A percentile compares a stretch with the other conserved stretches of the same genome.
Evolutionary conservation across 2,329 filamentous ascomycete genomes (phyloP).

Genomic region (Fusarium sp.): DNA sequence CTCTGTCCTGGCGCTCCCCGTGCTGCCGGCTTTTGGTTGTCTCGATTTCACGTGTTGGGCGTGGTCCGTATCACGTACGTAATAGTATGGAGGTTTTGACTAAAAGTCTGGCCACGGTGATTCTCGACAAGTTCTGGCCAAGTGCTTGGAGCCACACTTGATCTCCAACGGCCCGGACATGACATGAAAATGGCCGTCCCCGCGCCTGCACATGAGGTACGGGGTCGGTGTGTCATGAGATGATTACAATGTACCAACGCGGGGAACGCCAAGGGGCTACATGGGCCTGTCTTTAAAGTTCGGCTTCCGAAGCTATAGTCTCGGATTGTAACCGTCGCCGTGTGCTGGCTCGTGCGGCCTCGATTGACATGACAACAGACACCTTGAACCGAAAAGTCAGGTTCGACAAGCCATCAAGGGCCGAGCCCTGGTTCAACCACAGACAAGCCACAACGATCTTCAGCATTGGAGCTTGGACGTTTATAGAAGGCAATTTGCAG

Average conservation of each 20-base stretch:
- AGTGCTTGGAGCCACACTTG: conserved; percentile 32
- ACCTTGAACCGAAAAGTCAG: conserved; percentile 16
- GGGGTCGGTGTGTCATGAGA: conserved; percentile 37
- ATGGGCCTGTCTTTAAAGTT: conserved; percentile 12
- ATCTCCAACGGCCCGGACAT: conserved; percentile 37
- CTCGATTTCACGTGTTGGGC: conserved; percentile 35
- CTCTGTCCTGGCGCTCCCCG: conserved; percentile 14
- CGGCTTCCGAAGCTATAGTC: conserved; percentile 25
- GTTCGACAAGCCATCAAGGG: conserved; percentile 22
- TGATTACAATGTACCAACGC: conserved; percentile 11
- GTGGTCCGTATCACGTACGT: conserved; percentile 42
- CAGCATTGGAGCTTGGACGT: conserved; percentile 22
- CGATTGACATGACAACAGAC: conserved; percentile 7
- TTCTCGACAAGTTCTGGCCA: conserved; percentile 24
- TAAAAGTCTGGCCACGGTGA: conserved; percentile 33
- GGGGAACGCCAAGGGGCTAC: conserved; percentile 19
- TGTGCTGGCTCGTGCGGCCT: conserved; percentile 27
- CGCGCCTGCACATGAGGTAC: conserved; percentile 17
- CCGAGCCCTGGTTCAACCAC: conserved; percentile 6
- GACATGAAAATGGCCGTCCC: conserved; percentile 34
- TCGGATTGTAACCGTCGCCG: conserved; percentile 25
- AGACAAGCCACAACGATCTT: conserved; percentile 31
- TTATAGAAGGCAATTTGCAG: conserved; percentile 33
- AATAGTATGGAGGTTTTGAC: conserved; percentile 41
- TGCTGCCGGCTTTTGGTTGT: conserved; percentile 19